Percentiles rank a stretch among this genome's conserved stretches.
Conservation (phyloP, 2,329 filamentous ascomycete species). For the Teratosphaeria viscida region DNA sequence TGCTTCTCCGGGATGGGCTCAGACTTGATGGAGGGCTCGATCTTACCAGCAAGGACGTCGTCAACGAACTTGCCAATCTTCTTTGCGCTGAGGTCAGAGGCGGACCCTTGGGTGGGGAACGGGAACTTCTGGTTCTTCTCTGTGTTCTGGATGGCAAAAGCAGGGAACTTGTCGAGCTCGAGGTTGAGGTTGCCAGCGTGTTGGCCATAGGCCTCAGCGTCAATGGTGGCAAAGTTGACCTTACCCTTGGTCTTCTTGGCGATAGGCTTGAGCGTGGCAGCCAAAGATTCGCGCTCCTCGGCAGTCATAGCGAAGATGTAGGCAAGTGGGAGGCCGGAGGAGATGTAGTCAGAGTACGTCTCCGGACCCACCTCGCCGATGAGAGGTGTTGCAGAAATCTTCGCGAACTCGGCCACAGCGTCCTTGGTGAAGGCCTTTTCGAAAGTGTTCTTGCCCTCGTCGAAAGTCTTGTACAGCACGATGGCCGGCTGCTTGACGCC, state of each 20-base stretch:
- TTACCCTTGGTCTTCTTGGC: conserved; percentile 87
- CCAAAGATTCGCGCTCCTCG: conserved; percentile 76
- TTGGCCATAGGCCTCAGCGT: conserved; percentile 85
- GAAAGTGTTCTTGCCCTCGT: conserved; percentile 87
- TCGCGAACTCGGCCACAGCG: conserved; percentile 71
- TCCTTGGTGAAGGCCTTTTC: conserved; percentile 71
- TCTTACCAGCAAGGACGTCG: conserved; percentile 73
- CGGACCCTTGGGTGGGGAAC: conserved; percentile 56
- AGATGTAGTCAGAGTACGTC: conserved; percentile 93
- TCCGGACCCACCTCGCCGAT: conserved; percentile 95
- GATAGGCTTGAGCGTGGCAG: conserved; percentile 68
- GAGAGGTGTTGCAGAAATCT: conserved; percentile 74
- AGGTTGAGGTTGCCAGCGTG: conserved; percentile 97
- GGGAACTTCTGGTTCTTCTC: conserved; percentile 96
- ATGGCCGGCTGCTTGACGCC: conserved; percentile 78
- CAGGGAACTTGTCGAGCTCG: conserved; percentile 86
- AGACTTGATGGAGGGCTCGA: conserved; percentile 95
- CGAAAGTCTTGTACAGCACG: conserved; percentile 94
- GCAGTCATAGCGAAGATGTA: conserved; percentile 94
- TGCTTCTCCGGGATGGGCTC: conserved; percentile 92
- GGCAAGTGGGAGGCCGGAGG: conserved; percentile 78
- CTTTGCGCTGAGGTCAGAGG: conserved; percentile 63
- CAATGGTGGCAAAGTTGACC: conserved; percentile 97
- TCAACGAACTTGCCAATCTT: conserved; percentile 74
- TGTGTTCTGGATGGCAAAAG: conserved; percentile 94